Evolutionary conservation across 805 yeast species (phyloP), one percentile per base, ranked within the genome.

Genomic region (Candida sphagnicola): DNA sequence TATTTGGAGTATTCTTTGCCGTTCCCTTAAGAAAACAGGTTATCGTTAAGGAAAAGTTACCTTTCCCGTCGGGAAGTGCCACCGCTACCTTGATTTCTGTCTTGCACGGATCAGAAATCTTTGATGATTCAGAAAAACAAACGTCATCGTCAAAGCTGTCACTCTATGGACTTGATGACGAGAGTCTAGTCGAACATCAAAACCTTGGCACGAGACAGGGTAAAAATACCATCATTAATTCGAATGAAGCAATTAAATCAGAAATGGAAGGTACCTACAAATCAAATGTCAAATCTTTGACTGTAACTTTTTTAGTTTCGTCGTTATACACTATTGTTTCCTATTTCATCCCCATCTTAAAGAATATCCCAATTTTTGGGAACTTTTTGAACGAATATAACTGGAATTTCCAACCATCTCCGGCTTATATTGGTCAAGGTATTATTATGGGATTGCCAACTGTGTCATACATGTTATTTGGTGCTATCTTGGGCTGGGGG

Each of bases 401-500:
- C 33, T 86, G 97, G 93, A 81, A 84, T 42, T 75, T 93, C 43
- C 96, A 93, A 57, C 96, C 96, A 0, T 88, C 96, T 0, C 99
- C 99, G 0, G 98, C 98, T 0, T 91, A 91, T 56, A 75, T 93
- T 25, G 99, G 99, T 2, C 99, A 91, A 61, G 99, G 99, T 3
- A 88, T 93, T 29, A 91, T 91, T 41, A 91, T 91, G 99, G 99
- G 99, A 0, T 65, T 89, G 5, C 86, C 90, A 1, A 89, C 98
- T 0, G 95, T 89, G 0, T 72, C 87, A 8, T 85, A 89, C 45
- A 91, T 91, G 99, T 62, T 91, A 30, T 74, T 88, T 48, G 99
- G 99, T 2, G 80, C 95, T 16, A 45, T 91, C 1, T 53, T 90
- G 4, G 99, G 99, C 0, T 91, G 99, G 99, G 95, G 77, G 0